A percentile compares a stretch with the other conserved stretches of the same genome.
phyloP scores from a whole-genome alignment of 202 grass and related monocot genomes.

The Eragrostis tef region DNA sequence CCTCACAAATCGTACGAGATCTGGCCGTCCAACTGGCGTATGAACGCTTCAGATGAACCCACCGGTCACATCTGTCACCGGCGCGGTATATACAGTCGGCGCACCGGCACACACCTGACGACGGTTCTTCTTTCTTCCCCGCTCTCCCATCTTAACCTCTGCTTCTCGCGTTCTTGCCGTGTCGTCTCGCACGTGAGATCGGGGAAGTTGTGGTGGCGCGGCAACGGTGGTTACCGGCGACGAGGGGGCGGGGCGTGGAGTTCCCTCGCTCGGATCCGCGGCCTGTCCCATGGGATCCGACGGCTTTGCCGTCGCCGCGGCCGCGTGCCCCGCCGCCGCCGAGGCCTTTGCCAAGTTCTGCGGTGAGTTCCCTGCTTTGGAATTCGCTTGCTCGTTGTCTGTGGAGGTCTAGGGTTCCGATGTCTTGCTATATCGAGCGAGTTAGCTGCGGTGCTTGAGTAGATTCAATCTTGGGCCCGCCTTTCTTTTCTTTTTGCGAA shows the following conservation, averaged over 20 bases:
- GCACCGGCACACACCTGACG: conserved; percentile 6
- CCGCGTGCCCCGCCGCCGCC: conserved; percentile 48
- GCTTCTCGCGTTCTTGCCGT: conserved; percentile 11
- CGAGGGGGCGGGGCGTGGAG: conserved; percentile 29
- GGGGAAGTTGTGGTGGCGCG: conserved; percentile 13
- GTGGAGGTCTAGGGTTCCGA: not conserved
- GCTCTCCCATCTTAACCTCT: too few relatives aligned
- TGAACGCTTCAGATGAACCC: conserved; percentile 30
- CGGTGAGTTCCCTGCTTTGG: conserved; percentile 48
- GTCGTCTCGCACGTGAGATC: conserved; percentile 39
- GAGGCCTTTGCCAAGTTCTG: conserved; percentile 62
- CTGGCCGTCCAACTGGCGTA: not conserved
- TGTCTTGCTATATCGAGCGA: not conserved
- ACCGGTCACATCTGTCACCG: not conserved
- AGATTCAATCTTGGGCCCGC: not conserved
- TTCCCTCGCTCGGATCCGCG: conserved; percentile 48
- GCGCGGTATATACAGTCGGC: not conserved
- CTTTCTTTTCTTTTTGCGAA: not conserved
- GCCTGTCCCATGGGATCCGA: conserved; percentile 36
- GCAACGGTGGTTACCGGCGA: not conserved
- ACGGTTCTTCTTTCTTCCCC: not conserved
- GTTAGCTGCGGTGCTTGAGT: conserved; percentile 27
- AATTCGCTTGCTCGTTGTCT: conserved; percentile 6
- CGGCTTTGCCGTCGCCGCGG: conserved; percentile 41
- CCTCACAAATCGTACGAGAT: not conserved